Evolutionary conservation across 2,329 filamentous ascomycete genomes (phyloP).

Genomic region (Rhynchosporium graminicola): DNA sequence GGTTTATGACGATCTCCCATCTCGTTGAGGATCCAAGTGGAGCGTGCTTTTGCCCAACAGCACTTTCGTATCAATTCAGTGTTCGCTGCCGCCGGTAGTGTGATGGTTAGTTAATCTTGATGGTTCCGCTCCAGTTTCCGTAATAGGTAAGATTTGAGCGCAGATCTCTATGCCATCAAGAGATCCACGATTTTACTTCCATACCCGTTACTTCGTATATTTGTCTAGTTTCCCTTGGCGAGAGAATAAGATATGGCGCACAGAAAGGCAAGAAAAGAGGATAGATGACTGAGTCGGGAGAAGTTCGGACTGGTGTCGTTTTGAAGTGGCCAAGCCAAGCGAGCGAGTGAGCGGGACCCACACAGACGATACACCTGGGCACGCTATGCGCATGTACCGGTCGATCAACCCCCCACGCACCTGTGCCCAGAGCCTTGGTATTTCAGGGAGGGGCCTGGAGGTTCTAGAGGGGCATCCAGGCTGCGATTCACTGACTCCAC

Average conservation of each 20-base stretch:
- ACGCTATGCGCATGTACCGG: conserved; percentile 15
- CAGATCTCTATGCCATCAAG: background rate
- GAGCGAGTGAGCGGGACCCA: background rate
- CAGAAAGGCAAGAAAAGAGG: background rate
- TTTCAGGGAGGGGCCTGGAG: background rate
- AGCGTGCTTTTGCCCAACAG: background rate
- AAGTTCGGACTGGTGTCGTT: background rate
- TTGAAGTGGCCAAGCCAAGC: conserved; percentile 6
- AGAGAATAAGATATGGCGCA: background rate
- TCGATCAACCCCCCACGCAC: conserved; percentile 21
- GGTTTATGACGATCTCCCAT: too few species aligned
- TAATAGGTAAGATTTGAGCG: too few species aligned
- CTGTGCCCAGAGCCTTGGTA: conserved; percentile 13
- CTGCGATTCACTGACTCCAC: conserved; percentile 6
- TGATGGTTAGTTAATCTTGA: background rate
- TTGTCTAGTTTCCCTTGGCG: conserved; percentile 1
- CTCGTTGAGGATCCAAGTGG: background rate
- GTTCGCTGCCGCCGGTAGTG: background rate
- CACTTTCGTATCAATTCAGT: background rate
- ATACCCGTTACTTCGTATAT: background rate
- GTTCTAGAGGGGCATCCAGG: too few species aligned
- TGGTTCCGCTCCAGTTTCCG: too few species aligned
- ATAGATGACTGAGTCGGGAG: conserved; percentile 7
- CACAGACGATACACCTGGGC: background rate
- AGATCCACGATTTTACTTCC: conserved; percentile 3